A percentile compares a stretch with the other conserved stretches of the same genome.
Evolutionary conservation across 2,329 filamentous ascomycete genomes (phyloP).

Genomic region (Colletotrichum camelliae): DNA sequence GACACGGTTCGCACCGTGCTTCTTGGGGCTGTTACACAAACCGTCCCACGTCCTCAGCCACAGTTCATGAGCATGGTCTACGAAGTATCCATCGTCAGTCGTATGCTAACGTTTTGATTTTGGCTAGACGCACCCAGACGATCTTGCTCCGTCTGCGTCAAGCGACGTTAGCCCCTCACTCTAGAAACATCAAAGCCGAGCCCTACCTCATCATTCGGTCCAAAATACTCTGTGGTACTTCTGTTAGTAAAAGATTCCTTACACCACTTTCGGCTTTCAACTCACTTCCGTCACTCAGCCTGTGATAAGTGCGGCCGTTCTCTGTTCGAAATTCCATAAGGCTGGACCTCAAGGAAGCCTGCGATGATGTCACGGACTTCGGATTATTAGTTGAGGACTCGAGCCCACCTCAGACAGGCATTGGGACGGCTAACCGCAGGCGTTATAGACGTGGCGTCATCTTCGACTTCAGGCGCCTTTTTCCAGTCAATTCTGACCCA

Average conservation of each 20-base stretch:
- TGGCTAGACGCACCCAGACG: neutral
- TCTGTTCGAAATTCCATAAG: neutral
- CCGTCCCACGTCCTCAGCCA: neutral
- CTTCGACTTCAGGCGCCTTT: neutral
- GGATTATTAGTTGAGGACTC: neutral
- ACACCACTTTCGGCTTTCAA: neutral
- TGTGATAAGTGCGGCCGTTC: slow-evolving; percentile 18
- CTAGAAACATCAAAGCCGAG: neutral
- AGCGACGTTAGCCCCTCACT: neutral
- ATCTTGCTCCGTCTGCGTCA: neutral
- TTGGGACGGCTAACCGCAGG: neutral
- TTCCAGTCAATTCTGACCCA: neutral
- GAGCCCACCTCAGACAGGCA: neutral
- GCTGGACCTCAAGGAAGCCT: neutral
- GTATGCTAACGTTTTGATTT: neutral
- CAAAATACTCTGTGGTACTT: neutral
- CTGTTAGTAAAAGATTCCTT: neutral
- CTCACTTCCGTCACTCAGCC: slow-evolving; percentile 23
- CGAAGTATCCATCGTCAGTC: neutral
- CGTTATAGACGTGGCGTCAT: neutral
- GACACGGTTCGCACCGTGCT: neutral
- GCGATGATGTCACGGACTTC: neutral
- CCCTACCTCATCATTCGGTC: neutral
- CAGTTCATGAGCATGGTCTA: neutral
- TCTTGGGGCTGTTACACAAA: neutral